Conservation (phyloP, 805 yeast species). For the Lipomyces orientalis region DNA sequence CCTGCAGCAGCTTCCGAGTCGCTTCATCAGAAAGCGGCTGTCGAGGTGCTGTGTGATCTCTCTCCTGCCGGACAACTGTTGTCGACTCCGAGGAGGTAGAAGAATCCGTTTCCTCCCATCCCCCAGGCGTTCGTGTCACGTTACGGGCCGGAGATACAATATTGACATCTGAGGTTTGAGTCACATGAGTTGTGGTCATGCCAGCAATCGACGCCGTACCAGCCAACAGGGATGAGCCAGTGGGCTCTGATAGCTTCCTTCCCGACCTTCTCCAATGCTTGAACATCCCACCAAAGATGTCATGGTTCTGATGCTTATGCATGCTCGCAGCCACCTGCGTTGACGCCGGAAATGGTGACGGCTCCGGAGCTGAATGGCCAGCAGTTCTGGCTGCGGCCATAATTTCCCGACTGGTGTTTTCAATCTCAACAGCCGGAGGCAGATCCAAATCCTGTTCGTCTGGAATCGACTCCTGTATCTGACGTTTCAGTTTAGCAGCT, state of each 20-base stretch:
- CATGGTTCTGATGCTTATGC: background rate
- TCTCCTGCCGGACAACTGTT: background rate
- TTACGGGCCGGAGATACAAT: background rate
- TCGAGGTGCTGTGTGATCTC: background rate
- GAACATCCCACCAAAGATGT: slow-evolving; percentile 22
- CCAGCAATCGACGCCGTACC: slow-evolving; percentile 6
- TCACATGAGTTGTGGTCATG: background rate
- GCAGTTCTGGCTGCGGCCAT: background rate
- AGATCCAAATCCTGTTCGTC: slow-evolving; percentile 21
- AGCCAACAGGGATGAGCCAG: background rate
- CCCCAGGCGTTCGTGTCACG: slow-evolving; percentile 21
- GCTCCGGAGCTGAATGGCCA: background rate
- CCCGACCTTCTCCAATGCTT: slow-evolving; percentile 22
- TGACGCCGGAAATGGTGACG: background rate
- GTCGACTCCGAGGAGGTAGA: slow-evolving; percentile 6
- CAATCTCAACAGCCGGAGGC: slow-evolving; percentile 20
- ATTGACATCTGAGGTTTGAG: background rate
- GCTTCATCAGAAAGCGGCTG: slow-evolving; percentile 23
- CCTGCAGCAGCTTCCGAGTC: slow-evolving; percentile 25
- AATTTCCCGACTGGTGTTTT: background rate
- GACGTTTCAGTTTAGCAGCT: slow-evolving; percentile 4
- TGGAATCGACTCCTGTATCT: background rate
- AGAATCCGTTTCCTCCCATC: slow-evolving; percentile 22
- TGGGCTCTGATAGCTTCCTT: background rate
- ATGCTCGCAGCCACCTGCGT: background rate